These are phyloP conservation scores for Paramecium pentaurelia DNA, from an alignment of 73 alveolate genomes.

Conservation along the genomic window DNA sequence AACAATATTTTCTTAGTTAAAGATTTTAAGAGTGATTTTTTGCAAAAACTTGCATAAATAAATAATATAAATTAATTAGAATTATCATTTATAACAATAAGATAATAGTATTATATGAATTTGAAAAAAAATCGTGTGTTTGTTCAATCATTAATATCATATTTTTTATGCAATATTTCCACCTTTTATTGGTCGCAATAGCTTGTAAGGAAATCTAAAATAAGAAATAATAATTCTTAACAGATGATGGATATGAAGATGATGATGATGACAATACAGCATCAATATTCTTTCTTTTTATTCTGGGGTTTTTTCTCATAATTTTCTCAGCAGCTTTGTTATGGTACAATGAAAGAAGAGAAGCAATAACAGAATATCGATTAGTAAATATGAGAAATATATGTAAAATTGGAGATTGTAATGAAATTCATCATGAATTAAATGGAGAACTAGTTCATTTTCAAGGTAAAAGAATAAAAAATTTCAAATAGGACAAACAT, in stretches of 20 bases:
- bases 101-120: background rate
- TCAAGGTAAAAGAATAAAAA: background rate
- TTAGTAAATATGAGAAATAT: background rate
- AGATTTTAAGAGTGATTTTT: too few relatives aligned
- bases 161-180: background rate
- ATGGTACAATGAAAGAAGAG: background rate
- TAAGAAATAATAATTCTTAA: background rate
- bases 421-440: background rate
- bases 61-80: background rate
- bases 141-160: background rate
- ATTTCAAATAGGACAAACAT: background rate
- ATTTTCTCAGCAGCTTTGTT: background rate
- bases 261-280: background rate
- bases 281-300: background rate
- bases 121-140: background rate
- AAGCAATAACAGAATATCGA: background rate
- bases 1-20: too few relatives aligned
- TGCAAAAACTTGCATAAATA: background rate
- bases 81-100: background rate
- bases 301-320: background rate
- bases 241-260: background rate
- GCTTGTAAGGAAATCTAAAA: background rate
- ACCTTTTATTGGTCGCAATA: background rate
- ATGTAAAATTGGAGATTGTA: background rate
- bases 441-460: background rate